Evolutionary conservation across 352 stramenopile species (phyloP).

Genomic region (Thraustochytrium striatum): DNA sequence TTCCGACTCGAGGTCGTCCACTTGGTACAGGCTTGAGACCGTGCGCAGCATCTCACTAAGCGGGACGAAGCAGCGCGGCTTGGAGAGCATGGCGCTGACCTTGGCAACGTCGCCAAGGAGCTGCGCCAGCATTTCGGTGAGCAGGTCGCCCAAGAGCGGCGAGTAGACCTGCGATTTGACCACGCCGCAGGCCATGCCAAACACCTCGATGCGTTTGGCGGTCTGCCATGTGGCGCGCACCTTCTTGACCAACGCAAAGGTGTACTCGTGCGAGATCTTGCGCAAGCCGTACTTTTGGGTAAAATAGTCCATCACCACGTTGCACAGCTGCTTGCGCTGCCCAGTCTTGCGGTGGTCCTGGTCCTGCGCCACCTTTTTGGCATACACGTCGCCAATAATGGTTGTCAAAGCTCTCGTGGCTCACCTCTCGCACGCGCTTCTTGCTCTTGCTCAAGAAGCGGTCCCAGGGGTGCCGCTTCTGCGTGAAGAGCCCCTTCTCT

Average conservation of each 20-base stretch:
- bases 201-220: not conserved
- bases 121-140: conserved; percentile 18
- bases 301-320: conserved; percentile 47
- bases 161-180: not conserved
- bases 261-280: conserved; percentile 44
- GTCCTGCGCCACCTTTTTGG: conserved; percentile 1
- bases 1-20: not conserved
- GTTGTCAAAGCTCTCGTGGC: not conserved
- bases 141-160: not conserved
- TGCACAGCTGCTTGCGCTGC: conserved; percentile 25
- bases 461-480: conserved; percentile 2
- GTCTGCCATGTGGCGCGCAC: not conserved
- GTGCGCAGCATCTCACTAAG: not conserved
- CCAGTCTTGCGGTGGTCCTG: not conserved
- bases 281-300: conserved; percentile 48
- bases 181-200: conserved; percentile 26
- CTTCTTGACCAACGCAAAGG: conserved; percentile 31
- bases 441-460: conserved; percentile 4
- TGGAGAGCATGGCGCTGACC: not conserved
- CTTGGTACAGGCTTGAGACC: not conserved
- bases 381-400: conserved; percentile 16
- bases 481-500: not conserved
- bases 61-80: not conserved
- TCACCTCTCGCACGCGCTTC: conserved; percentile 11
- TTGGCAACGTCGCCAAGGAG: not conserved